phyloP scores from a whole-genome alignment of 179 eudicot genomes.

The Heliamphora pulchella region DNA sequence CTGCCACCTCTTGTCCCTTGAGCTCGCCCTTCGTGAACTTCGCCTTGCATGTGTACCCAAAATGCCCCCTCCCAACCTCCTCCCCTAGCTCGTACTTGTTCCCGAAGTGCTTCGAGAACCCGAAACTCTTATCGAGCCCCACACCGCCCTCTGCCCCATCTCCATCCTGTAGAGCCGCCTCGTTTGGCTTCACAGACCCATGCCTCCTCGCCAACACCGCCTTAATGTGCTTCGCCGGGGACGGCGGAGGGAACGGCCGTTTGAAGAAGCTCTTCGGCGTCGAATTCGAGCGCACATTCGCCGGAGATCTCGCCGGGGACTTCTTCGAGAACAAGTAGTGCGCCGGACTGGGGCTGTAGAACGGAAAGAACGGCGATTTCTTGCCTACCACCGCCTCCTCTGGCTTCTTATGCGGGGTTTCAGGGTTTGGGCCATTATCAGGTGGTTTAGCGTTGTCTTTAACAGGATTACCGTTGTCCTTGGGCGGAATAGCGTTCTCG shows the following conservation, averaged over 20 bases:
- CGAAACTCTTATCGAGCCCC: conserved; percentile 36
- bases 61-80: conserved; percentile 89
- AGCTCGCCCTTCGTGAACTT: conserved; percentile 56
- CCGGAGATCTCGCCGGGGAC: conserved; percentile 40
- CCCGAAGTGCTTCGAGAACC: conserved; percentile 31
- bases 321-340: conserved; percentile 45
- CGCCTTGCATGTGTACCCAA: conserved; percentile 77
- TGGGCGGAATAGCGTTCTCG: conserved; percentile 28
- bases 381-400: conserved; percentile 20
- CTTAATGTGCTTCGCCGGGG: conserved; percentile 74
- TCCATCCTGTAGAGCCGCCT: conserved; percentile 19
- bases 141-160: conserved; percentile 21
- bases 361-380: conserved; percentile 52
- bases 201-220: conserved; percentile 48
- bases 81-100: conserved; percentile 56
- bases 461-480: conserved; percentile 10
- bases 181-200: conserved; percentile 39
- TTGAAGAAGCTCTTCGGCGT: conserved; percentile 50
- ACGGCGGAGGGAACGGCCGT: conserved; percentile 67
- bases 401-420: conserved; percentile 14
- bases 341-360: conserved; percentile 63
- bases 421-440: background rate
- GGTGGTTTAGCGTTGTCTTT: background rate
- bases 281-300: conserved; percentile 28
- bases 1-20: conserved; percentile 65